Evolutionary conservation across 1,139 yeast species (phyloP), one percentile per base, ranked within the genome.

Genomic region (Taphrina communis): DNA sequence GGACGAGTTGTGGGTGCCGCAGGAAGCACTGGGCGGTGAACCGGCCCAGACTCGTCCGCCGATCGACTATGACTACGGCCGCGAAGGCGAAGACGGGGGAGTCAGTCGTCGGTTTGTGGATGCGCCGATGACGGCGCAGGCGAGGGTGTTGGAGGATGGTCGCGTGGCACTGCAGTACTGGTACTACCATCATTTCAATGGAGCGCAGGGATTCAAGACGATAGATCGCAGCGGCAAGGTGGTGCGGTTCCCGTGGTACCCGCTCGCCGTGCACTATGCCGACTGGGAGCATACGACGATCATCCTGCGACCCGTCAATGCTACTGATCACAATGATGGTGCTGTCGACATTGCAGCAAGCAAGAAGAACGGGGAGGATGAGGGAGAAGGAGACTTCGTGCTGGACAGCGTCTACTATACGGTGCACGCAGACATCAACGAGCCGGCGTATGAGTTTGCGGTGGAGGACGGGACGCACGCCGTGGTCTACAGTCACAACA

Each of bases 401-500:
- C 55, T 63, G n/a, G 55, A 63, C 48, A 63, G 67, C 19, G 67
- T 63, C 31, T 63, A 63, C 39, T 63, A 63, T n/a, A 63, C 67
- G 38, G 67, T 63, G 14, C 67, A 63, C 46, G 67, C 67, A 12
- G 67, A 63, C 67, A 63, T 63, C 67, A 63, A 63, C n/a, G 67
- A 63, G 41, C 67, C 67, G 17, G 67, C 55, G 39, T 35, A 63
- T 50, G n/a, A 19, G 35, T 63, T 21, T 25, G 19, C 39, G 19
- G 56, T 55, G 31, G 67, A 55, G 53, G 59, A 55, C 38, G 53
- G 17, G 9, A 63, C 67, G 41, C 67, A 63, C 21, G 61, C 67
- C 7, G 53, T 63, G 38, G 67, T 63, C 36, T 63, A 36, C 21
- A 53, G 61, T 42, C 67, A 63, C 61, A 63, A 63, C 56, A 63